These are phyloP conservation scores for Garcia nutans DNA, from an alignment of 345 rosid genomes.

Conservation along the genomic window DNA sequence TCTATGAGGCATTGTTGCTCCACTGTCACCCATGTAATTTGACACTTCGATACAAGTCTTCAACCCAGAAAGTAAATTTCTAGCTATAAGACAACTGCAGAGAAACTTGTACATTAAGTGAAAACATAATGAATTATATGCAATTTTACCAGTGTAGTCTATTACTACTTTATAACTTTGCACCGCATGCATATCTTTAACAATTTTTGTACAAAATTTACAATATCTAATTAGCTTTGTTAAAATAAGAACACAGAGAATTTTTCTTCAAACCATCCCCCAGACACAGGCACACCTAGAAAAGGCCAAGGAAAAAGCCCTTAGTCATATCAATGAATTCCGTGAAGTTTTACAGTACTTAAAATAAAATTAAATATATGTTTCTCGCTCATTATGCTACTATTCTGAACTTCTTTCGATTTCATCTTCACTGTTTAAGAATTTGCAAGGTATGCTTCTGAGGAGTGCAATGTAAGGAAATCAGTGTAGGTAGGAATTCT, in stretches of 20 bases:
- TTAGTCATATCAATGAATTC: neutral
- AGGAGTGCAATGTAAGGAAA: neutral
- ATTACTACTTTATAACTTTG: neutral
- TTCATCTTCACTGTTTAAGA: neutral
- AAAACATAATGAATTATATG: conserved; percentile 12
- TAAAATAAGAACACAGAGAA: neutral
- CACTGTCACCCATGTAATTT: conserved; percentile 73
- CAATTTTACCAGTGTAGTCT: neutral
- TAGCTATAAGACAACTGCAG: conserved; percentile 95
- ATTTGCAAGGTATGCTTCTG: neutral
- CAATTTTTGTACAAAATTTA: neutral
- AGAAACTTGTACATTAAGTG: conserved; percentile 15
- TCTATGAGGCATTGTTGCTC: conserved; percentile 55
- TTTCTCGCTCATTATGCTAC: neutral
- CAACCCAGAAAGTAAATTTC: conserved; percentile 93
- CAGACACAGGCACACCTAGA: neutral
- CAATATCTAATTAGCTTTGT: neutral
- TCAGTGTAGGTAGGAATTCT: neutral
- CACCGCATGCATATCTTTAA: neutral
- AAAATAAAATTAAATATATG: too few relatives aligned
- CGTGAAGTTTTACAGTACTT: neutral
- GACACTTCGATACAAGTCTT: conserved; percentile 91
- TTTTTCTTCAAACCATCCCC: neutral
- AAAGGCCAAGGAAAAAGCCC: too few relatives aligned
- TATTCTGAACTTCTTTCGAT: neutral